Percentiles rank a stretch among this genome's conserved stretches.
Evolutionary conservation across 2,329 filamentous ascomycete species (phyloP).

Genomic region (Ciborinia camelliae): DNA sequence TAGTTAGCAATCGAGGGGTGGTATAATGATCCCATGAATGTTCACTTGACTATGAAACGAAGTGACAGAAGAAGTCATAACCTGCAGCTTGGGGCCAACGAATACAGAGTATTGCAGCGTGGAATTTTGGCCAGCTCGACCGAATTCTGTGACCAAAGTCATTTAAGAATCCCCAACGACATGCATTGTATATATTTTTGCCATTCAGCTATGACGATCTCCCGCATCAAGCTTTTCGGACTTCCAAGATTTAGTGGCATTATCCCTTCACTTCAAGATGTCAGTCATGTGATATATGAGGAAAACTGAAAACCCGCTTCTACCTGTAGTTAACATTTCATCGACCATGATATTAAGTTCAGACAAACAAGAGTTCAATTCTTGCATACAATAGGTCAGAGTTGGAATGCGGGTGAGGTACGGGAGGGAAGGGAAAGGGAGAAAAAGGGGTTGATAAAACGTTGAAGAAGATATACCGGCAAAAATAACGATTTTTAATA

Average conservation of each 20-base stretch:
- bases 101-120: too few relatives aligned
- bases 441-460: too few relatives aligned
- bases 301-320: neutral
- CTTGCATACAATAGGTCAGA: neutral
- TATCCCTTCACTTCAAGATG: neutral
- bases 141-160: neutral
- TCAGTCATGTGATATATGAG: neutral
- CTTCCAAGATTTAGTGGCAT: neutral
- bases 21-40: neutral
- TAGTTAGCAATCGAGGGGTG: neutral
- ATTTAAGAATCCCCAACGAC: neutral
- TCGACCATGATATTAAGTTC: neutral
- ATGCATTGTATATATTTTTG: neutral
- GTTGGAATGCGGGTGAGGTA: neutral
- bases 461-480: too few relatives aligned
- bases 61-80: neutral
- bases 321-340: neutral
- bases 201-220: conserved; percentile 14
- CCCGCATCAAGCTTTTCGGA: neutral
- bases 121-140: neutral
- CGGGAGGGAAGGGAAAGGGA: too few relatives aligned
- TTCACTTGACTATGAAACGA: neutral
- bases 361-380: neutral
- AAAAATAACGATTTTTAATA: too few relatives aligned
- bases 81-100: neutral